These are phyloP conservation scores for Periconia sp. DNA, from an alignment of 2,329 filamentous ascomycete genomes.

Conservation along the genomic window DNA sequence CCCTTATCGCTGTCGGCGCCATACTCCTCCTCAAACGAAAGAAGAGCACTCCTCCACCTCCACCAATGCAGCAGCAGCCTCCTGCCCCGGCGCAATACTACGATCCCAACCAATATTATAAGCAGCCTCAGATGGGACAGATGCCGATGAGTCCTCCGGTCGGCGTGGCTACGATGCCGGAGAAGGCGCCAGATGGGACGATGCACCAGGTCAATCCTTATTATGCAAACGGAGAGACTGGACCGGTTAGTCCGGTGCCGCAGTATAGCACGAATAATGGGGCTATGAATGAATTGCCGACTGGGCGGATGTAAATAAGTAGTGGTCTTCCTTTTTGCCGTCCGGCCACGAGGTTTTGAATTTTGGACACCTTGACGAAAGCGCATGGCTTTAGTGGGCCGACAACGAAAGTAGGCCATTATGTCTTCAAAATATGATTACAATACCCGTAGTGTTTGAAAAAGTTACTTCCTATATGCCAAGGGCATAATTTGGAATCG, in stretches of 20 bases:
- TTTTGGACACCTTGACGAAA: too few species aligned
- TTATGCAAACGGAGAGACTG: slow-evolving; percentile 7
- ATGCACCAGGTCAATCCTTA: slow-evolving; percentile 8
- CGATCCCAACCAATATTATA: slow-evolving; percentile 13
- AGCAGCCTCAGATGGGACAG: slow-evolving; percentile 1
- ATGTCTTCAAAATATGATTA: too few species aligned
- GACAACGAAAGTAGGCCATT: too few species aligned
- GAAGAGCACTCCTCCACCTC: slow-evolving; percentile 7
- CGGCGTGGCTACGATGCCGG: slow-evolving; percentile 2
- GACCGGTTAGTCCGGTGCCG: slow-evolving; percentile 15
- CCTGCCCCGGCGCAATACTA: slow-evolving; percentile 9
- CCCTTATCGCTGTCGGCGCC: slow-evolving; percentile 14
- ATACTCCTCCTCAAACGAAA: slow-evolving; percentile 19
- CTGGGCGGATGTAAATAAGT: slow-evolving; percentile 9
- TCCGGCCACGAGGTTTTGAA: too few species aligned
- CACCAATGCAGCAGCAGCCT: slow-evolving; percentile 13
- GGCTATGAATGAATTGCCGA: slow-evolving; percentile 15
- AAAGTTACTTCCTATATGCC: too few species aligned
- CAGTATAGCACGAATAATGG: slow-evolving; percentile 11
- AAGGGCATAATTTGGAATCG: too few species aligned
- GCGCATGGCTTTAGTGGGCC: too few species aligned
- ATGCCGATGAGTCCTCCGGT: not conserved
- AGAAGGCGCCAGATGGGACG: slow-evolving; percentile 10
- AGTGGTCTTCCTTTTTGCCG: too few species aligned
- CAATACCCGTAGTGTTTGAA: too few species aligned